Evolutionary conservation across 192 early-diverging fungal species (phyloP).

Genomic region (Backusella westeae): DNA sequence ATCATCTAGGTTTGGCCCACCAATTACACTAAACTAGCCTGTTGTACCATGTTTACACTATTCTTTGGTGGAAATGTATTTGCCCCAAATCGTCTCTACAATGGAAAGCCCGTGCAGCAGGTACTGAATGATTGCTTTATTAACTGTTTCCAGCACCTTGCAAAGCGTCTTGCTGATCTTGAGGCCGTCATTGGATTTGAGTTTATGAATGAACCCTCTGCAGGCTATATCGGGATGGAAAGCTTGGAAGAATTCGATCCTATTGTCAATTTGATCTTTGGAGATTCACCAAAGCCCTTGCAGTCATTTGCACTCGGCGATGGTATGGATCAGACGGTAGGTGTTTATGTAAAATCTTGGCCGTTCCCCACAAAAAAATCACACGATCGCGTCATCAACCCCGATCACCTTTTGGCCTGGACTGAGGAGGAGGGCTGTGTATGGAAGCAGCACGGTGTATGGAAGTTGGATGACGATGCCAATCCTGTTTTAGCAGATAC

Average conservation of each 20-base stretch:
- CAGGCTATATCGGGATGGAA: slow-evolving; percentile 72
- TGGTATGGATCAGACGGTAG: slow-evolving; percentile 70
- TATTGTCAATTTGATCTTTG: slow-evolving; percentile 64
- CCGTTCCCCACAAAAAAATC: slow-evolving; percentile 66
- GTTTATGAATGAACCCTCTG: slow-evolving; percentile 55
- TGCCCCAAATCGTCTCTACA: slow-evolving; percentile 62
- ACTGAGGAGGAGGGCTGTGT: slow-evolving; percentile 59
- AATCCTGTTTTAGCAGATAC: slow-evolving; percentile 48
- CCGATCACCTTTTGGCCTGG: slow-evolving; percentile 59
- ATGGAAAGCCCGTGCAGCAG: slow-evolving; percentile 64
- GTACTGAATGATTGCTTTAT: slow-evolving; percentile 68
- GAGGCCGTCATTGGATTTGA: slow-evolving; percentile 76
- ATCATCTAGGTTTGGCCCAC: slow-evolving; percentile 73
- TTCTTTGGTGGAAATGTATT: slow-evolving; percentile 79
- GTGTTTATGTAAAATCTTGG: slow-evolving; percentile 75
- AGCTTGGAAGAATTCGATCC: slow-evolving; percentile 61
- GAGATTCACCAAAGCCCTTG: slow-evolving; percentile 65
- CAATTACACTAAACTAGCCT: slow-evolving; percentile 84
- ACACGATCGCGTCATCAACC: slow-evolving; percentile 55
- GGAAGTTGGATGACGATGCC: slow-evolving; percentile 55
- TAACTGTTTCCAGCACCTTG: slow-evolving; percentile 68
- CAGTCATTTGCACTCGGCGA: slow-evolving; percentile 75
- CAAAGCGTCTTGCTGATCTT: slow-evolving; percentile 60
- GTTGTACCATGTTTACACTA: slow-evolving; percentile 82
- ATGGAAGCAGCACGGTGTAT: slow-evolving; percentile 80